Base-by-base conservation (phyloP, 257 asterid genomes). In the Solanum virginianum region DNA sequence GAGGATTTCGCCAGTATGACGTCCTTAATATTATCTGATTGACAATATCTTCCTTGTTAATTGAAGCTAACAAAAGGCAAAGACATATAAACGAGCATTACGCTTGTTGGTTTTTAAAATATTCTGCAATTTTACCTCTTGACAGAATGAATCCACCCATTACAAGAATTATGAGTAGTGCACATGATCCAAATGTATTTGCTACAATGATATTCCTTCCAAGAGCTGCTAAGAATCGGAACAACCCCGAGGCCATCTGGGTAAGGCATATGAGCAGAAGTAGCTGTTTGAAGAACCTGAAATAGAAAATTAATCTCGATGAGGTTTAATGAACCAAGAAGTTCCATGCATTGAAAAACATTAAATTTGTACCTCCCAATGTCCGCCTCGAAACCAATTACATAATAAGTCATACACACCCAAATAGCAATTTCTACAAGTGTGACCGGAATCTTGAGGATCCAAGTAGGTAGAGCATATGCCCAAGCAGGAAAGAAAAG, bases 1-100 rank as follows among this genome's bases (percentile, higher is more conserved):
- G 91, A 2, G 98, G 95, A 85, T 96, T 96, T 88, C 92, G 84
- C 98, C 96, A 96, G 84, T 91, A 96, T 8, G 99, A 94, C 89
- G 36, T 82, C 84, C 39, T 85, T 92, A 51, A 93, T 85, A 51
- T 90, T 69, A 24, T 88, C 97, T 92, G 90, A 82, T 51, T 41
- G 20, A 83, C 20, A 81, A 82, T 82, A 43, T 47, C 70, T 65
- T 49, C 83, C 32, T 32, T 26, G 69, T 75, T 79, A 60, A n/a
- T 45, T 7, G 55, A 81, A 85, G 15, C 68, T 12, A 77, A 80
- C 80, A 55, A 55, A 41, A 32, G 5, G 29, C 2, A 82, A 43
- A 26, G 5, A 49, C 63, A 22, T 9, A 62, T 39, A 47, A 32
- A 26, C 49, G 26, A 16, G 26, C 24, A 43, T 59, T 39, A 7